phyloP scores from a whole-genome alignment of 1,284 basidiomycete genomes.

The Ceraceosorus bombacis region DNA sequence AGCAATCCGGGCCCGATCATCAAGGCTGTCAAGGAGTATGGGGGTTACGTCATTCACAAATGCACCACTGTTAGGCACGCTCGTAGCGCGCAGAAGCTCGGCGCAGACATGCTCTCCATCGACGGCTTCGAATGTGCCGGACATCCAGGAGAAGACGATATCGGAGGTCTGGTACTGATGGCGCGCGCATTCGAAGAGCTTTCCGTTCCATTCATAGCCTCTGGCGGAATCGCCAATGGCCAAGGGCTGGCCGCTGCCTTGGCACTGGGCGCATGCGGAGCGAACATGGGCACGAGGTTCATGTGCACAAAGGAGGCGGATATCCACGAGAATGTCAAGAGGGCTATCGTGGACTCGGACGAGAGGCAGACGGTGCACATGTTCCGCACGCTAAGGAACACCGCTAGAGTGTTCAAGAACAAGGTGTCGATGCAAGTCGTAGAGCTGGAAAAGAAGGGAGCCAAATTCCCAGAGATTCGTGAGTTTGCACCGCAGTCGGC shows the following conservation, averaged over 20 bases:
- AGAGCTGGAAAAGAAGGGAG: slow-evolving; percentile 71
- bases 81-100: slow-evolving; percentile 66
- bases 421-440: slow-evolving; percentile 72
- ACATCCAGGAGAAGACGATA: slow-evolving; percentile 90
- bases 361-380: slow-evolving; percentile 64
- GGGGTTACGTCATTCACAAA: slow-evolving; percentile 75
- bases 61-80: slow-evolving; percentile 62
- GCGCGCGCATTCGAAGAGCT: slow-evolving; percentile 80
- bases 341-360: slow-evolving; percentile 71
- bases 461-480: slow-evolving; percentile 74
- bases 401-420: slow-evolving; percentile 81
- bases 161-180: slow-evolving; percentile 80
- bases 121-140: slow-evolving; percentile 63
- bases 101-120: slow-evolving; percentile 65
- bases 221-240: slow-evolving; percentile 58
- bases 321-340: slow-evolving; percentile 83
- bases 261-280: slow-evolving; percentile 63
- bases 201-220: slow-evolving; percentile 77
- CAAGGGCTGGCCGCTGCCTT: slow-evolving; percentile 74
- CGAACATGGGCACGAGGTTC: slow-evolving; percentile 54
- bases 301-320: slow-evolving; percentile 65
- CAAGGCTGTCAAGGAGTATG: slow-evolving; percentile 68
- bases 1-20: slow-evolving; percentile 76
- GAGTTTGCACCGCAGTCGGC: no score
- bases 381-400: slow-evolving; percentile 72